phyloP scores from a whole-genome alignment of 2,329 filamentous ascomycete species.

The Periconia digitata region DNA sequence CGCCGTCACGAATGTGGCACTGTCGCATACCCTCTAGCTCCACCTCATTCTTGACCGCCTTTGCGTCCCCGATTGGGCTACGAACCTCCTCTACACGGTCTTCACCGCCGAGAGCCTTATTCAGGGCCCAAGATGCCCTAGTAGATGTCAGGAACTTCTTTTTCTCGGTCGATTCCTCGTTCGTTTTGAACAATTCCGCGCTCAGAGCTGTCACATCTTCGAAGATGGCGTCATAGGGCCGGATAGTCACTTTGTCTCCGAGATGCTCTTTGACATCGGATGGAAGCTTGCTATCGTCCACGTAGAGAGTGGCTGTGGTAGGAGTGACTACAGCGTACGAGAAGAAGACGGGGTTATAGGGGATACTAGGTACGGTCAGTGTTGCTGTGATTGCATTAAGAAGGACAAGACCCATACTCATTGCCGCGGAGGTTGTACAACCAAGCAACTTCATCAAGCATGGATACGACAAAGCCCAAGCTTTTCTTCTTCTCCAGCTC shows the following conservation, averaged over 20 bases:
- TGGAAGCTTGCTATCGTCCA: slow-evolving; percentile 77
- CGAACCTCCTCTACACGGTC: slow-evolving; percentile 81
- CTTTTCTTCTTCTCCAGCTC: slow-evolving; percentile 89
- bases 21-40: slow-evolving; percentile 91
- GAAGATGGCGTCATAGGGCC: slow-evolving; percentile 82
- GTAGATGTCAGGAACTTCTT: slow-evolving; percentile 83
- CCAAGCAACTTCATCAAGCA: slow-evolving; percentile 97
- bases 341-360: slow-evolving; percentile 98
- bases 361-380: slow-evolving; percentile 60
- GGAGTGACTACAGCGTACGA: slow-evolving; percentile 89
- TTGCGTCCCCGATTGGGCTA: slow-evolving; percentile 85
- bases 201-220: slow-evolving; percentile 71
- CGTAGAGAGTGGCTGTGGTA: slow-evolving; percentile 74
- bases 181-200: slow-evolving; percentile 39
- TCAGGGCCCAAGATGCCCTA: slow-evolving; percentile 90
- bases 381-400: background rate
- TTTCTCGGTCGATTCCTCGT: slow-evolving; percentile 35
- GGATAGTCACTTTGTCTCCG: slow-evolving; percentile 67
- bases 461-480: slow-evolving; percentile 84
- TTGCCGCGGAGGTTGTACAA: slow-evolving; percentile 95
- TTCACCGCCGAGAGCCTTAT: slow-evolving; percentile 81
- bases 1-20: slow-evolving; percentile 91
- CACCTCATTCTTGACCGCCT: slow-evolving; percentile 89
- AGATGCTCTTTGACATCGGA: slow-evolving; percentile 71
- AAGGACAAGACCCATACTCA: slow-evolving; percentile 58